phyloP scores from a whole-genome alignment of 2,329 filamentous ascomycete species.

The Fusarium subtropicale region DNA sequence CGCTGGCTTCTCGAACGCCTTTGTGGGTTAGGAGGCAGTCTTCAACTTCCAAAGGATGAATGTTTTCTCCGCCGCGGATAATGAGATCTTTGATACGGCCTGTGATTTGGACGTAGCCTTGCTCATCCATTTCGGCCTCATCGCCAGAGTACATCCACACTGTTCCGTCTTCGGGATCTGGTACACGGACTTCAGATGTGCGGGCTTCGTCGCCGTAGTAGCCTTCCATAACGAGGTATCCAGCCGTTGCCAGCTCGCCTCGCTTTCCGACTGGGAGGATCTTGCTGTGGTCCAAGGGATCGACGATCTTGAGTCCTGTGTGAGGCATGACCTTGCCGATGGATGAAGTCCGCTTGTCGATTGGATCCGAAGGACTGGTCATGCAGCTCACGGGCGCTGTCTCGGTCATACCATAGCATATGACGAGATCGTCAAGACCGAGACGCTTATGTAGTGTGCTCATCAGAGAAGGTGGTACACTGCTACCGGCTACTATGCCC shows the following conservation, averaged over 20 bases:
- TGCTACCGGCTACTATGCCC: constrained; percentile 90
- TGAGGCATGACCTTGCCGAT: constrained; percentile 89
- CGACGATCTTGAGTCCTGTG: constrained; percentile 80
- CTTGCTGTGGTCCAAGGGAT: constrained; percentile 67
- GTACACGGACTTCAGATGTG: constrained; percentile 73
- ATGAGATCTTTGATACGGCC: constrained; percentile 95
- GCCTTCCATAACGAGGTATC: constrained; percentile 90
- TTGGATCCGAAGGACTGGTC: constrained; percentile 81
- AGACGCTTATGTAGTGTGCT: constrained; percentile 76
- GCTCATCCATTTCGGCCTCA: constrained; percentile 84
- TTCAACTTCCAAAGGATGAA: constrained; percentile 92
- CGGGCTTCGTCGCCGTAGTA: constrained; percentile 82
- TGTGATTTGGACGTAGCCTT: constrained; percentile 90
- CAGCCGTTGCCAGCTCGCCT: constrained; percentile 85
- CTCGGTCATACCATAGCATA: constrained; percentile 98
- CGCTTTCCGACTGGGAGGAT: constrained; percentile 73
- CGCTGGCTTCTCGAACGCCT: constrained; percentile 78
- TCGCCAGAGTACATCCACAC: constrained; percentile 95
- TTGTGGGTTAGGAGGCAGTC: constrained; percentile 83
- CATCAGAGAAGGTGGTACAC: constrained; percentile 88
- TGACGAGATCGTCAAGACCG: constrained; percentile 85
- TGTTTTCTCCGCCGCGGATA: constrained; percentile 95
- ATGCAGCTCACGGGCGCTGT: constrained; percentile 83
- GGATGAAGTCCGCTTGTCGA: constrained; percentile 76
- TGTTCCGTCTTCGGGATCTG: constrained; percentile 60